Base-by-base conservation (phyloP, 2,329 filamentous ascomycete species). In the Dothiorella sarmentorum region DNA sequence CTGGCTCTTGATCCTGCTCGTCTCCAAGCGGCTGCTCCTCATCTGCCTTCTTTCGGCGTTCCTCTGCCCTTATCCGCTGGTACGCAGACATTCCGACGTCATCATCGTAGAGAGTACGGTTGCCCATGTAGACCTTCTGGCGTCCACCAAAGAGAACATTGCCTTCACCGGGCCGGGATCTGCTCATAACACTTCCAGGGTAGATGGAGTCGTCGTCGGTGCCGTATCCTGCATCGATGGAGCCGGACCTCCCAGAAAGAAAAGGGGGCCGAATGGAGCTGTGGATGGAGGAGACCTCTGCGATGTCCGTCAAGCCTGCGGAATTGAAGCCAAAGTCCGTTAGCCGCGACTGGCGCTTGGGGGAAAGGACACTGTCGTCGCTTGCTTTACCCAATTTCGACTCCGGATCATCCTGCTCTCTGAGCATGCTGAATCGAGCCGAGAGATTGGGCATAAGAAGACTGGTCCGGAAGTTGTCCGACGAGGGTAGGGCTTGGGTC, bases 371-470 rank as follows among this genome's bases (percentile, higher is more conserved):
- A 65, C 92, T 97, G 73, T 97, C 93, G 69, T 97, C 93, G 73
- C 89, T 94, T 15, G 93, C 93, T 73, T 97, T 97, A 60, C 93
- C 93, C 29, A 97, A 82, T 71, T 91, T 89, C 2, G 91, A 93
- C 62, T 80, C 87, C 1, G 93, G 93, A 67, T 97, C 91, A 71
- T 97, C 92, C 71, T 97, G 93, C 73, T 97, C 93, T 67, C 91
- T 82, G 29, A 97, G 78, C 93, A 97, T 97, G 65, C 93, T 97
- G 73, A 99, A 99, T 6, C 94, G 86, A 11, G 92, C 91, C 0
- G 93, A 97, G 4, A 99, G 81, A 40, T 92, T 93, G 0, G 91
- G 92, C 93, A 99, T 96, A 62, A 99, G 80, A 60, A 99, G 78
- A 78, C 94, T 97, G 3, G 94, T 99, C 59, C 94, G 85, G 73